phyloP scores from a whole-genome alignment of 495 filamentous ascomycete genomes.

The Corynascus novoguineensis region DNA sequence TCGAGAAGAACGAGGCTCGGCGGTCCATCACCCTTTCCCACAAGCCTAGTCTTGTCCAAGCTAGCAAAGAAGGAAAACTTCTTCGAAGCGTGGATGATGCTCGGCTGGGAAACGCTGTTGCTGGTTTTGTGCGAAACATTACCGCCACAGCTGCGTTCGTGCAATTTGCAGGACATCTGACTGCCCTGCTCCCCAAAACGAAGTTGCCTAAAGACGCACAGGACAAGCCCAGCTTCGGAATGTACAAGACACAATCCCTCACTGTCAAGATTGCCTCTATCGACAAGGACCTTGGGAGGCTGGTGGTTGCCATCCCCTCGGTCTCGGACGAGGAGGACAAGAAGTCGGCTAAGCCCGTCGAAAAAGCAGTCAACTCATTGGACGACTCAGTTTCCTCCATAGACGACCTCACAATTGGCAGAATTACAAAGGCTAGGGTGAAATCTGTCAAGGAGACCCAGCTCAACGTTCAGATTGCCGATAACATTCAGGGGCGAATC shows the following conservation, averaged over 20 bases:
- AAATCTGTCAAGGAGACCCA: slow-evolving; percentile 80
- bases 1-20: slow-evolving; percentile 70
- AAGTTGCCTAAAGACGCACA: slow-evolving; percentile 63
- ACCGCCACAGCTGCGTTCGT: slow-evolving; percentile 74
- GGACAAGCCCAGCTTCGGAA: slow-evolving; percentile 65
- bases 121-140: slow-evolving; percentile 81
- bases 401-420: slow-evolving; percentile 68
- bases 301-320: slow-evolving; percentile 37
- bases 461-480: slow-evolving; percentile 82
- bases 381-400: slow-evolving; percentile 60
- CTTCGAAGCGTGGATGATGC: slow-evolving; percentile 63
- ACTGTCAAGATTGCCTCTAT: slow-evolving; percentile 62
- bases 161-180: slow-evolving; percentile 71
- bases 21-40: slow-evolving; percentile 67
- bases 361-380: slow-evolving; percentile 52
- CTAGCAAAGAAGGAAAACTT: slow-evolving; percentile 58
- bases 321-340: slow-evolving; percentile 25
- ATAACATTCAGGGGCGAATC: slow-evolving; percentile 85
- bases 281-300: slow-evolving; percentile 45
- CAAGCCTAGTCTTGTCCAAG: slow-evolving; percentile 76
- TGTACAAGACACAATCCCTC: slow-evolving; percentile 66
- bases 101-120: slow-evolving; percentile 58
- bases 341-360: slow-evolving; percentile 17
- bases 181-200: slow-evolving; percentile 70
- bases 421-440: slow-evolving; percentile 71